Base-by-base conservation (phyloP, 2,329 filamentous ascomycete genomes). In the Amesomyces nigricolor region DNA sequence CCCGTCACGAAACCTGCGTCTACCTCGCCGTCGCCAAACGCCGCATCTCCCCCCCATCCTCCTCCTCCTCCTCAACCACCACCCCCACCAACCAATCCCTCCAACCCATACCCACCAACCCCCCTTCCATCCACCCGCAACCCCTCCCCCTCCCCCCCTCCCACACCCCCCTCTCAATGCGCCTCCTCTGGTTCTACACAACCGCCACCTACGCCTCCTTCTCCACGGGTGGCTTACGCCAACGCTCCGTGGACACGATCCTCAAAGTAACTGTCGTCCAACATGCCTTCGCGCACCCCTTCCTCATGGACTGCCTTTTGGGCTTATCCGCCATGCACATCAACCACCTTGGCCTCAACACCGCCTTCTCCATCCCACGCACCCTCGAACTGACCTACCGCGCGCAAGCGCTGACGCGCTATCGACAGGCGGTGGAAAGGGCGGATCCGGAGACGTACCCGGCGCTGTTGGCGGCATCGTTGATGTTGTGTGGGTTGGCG, bases 111-210 rank as follows among this genome's bases (percentile, higher is more conserved):
- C 32, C 35, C 38, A 43, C 45, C 51, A 38, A 47, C 47, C 43
- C 45, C 50, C 19, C 29, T 43, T 13, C 56, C n/a, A 42, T 40
- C 22, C n/a, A 50, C 69, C 17, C 47, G 9, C 70, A 75, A 55
- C 73, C 73, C 9, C 54, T 72, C 9, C 72, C 71, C 56, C 61
- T 65, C 9, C 68, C 74, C 1, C 55, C 57, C 1, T 65, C 65
- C 11, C 64, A 71, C 50, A 67, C 73, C 40, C 68, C 71, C 32
- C 60, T 68, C 26, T 78, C 82, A 57, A 78, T 82, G 76, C 75
- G 73, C 59, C 71, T 82, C 40, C 63, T 82, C 6, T 82, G 78
- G 78, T 79, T 79, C 62, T 82, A 79, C 62, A 77, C 75, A 11
- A 70, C 69, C 8, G 65, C 72, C 32, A 78, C 76, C 8, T 77